These are phyloP conservation scores for Capsicum baccatum DNA, from an alignment of 257 asterid species.

Conservation along the genomic window DNA sequence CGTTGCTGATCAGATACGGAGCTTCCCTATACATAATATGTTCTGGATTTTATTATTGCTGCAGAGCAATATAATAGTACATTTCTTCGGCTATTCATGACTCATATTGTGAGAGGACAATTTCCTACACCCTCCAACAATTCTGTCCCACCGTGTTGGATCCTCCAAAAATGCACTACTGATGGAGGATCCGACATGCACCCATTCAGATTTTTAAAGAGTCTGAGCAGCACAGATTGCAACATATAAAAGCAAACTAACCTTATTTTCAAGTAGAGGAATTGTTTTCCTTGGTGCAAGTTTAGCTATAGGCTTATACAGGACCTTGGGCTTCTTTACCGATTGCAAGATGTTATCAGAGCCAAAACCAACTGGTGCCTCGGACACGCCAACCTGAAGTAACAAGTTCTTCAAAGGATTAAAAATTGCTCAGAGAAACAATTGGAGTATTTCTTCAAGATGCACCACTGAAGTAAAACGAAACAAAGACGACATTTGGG, in stretches of 20 bases:
- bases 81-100: background rate
- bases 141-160: too few relatives aligned
- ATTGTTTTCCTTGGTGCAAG: slow-evolving; percentile 61
- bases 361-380: slow-evolving; percentile 40
- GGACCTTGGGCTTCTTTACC: slow-evolving; percentile 45
- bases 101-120: slow-evolving; percentile 22
- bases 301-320: slow-evolving; percentile 76
- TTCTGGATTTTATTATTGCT: background rate
- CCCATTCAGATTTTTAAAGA: background rate
- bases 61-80: background rate
- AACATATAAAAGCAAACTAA: slow-evolving; percentile 38
- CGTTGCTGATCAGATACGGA: slow-evolving; percentile 33
- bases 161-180: background rate
- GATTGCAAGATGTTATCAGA: slow-evolving; percentile 43
- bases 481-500: background rate
- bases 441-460: background rate
- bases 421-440: background rate
- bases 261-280: slow-evolving; percentile 73
- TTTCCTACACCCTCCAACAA: background rate
- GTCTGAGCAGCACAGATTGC: background rate
- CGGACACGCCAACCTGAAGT: slow-evolving; percentile 49
- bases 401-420: background rate
- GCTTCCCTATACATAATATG: slow-evolving; percentile 39
- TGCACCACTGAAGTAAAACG: slow-evolving; percentile 16
- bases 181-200: background rate